These are phyloP conservation scores for Wickerhamiella brachini DNA, from an alignment of 805 yeast genomes.

Conservation along the genomic window DNA sequence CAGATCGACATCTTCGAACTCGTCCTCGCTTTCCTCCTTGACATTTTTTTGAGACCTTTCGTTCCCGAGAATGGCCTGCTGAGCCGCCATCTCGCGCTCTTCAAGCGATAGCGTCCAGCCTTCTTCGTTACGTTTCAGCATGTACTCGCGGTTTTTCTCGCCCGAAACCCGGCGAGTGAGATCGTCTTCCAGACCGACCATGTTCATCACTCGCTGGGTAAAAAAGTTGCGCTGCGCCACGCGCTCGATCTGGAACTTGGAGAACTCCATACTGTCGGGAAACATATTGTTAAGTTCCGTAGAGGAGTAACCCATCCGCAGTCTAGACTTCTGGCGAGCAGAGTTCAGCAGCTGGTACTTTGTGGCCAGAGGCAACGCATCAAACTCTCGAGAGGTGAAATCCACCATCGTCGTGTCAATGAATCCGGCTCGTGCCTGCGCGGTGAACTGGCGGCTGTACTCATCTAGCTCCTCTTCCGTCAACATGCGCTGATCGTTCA, in stretches of 20 bases:
- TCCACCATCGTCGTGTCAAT: slow-evolving; percentile 42
- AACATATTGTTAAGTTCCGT: slow-evolving; percentile 75
- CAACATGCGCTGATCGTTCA: slow-evolving; percentile 57
- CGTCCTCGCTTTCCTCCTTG: slow-evolving; percentile 34
- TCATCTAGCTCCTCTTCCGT: slow-evolving; percentile 59
- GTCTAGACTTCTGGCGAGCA: slow-evolving; percentile 66
- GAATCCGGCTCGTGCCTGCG: slow-evolving; percentile 34
- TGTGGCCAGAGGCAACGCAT: slow-evolving; percentile 61
- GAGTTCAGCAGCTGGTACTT: slow-evolving; percentile 82
- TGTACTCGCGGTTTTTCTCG: slow-evolving; percentile 63
- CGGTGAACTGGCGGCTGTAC: slow-evolving; percentile 40
- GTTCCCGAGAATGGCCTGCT: slow-evolving; percentile 3
- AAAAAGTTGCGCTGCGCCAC: slow-evolving; percentile 82
- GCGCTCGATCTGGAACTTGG: slow-evolving; percentile 83
- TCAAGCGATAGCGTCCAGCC: slow-evolving; percentile 70
- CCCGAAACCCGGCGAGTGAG: slow-evolving; percentile 56
- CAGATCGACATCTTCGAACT: slow-evolving; percentile 58
- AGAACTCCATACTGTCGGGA: slow-evolving; percentile 78
- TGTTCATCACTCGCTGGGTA: slow-evolving; percentile 75
- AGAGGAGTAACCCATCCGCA: slow-evolving; percentile 89
- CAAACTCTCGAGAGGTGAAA: slow-evolving; percentile 69
- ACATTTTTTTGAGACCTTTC: slow-evolving; percentile 20
- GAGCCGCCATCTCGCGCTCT: slow-evolving; percentile 28
- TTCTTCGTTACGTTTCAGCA: slow-evolving; percentile 57
- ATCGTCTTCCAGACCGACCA: slow-evolving; percentile 57